phyloP scores from a whole-genome alignment of 305 asterid genomes.

The Fraxinus sp. region DNA sequence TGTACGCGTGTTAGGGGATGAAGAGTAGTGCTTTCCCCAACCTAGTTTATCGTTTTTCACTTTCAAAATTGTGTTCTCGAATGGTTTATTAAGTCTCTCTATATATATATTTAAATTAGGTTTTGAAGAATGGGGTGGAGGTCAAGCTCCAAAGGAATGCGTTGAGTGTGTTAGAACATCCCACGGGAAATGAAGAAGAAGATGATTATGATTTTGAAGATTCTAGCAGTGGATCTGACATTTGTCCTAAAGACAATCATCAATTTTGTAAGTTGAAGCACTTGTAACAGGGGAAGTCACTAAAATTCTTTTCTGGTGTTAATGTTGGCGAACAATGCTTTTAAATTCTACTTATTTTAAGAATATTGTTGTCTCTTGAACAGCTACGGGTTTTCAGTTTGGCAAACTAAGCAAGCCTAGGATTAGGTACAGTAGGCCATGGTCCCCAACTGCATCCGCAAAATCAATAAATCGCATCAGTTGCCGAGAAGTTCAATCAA shows the following conservation, averaged over 20 bases:
- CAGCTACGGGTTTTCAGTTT: slow-evolving; percentile 67
- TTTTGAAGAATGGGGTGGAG: slow-evolving; percentile 89
- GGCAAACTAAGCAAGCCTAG: slow-evolving; percentile 76
- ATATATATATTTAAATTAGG: slow-evolving; percentile 40
- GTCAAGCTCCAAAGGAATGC: slow-evolving; percentile 96
- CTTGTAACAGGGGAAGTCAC: not conserved
- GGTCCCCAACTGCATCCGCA: slow-evolving; percentile 58
- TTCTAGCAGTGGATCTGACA: slow-evolving; percentile 85
- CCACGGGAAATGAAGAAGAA: slow-evolving; percentile 84
- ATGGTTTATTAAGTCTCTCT: not conserved
- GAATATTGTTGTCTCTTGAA: slow-evolving; percentile 6
- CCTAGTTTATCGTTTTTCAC: not conserved
- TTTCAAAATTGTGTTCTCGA: not conserved
- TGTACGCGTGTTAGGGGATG: not conserved
- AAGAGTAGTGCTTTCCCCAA: not conserved
- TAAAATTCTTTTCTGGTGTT: not conserved
- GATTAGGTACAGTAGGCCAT: slow-evolving; percentile 66
- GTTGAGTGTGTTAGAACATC: slow-evolving; percentile 82
- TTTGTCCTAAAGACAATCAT: slow-evolving; percentile 55
- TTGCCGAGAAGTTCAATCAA: slow-evolving; percentile 52
- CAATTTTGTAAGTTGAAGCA: slow-evolving; percentile 56
- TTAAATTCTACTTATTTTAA: not conserved
- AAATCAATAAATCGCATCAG: slow-evolving; percentile 51
- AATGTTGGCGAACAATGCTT: not conserved
- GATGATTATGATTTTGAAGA: slow-evolving; percentile 67